These are phyloP conservation scores for Rosa persica DNA, from an alignment of 306 rosid genomes.

Conservation along the genomic window DNA sequence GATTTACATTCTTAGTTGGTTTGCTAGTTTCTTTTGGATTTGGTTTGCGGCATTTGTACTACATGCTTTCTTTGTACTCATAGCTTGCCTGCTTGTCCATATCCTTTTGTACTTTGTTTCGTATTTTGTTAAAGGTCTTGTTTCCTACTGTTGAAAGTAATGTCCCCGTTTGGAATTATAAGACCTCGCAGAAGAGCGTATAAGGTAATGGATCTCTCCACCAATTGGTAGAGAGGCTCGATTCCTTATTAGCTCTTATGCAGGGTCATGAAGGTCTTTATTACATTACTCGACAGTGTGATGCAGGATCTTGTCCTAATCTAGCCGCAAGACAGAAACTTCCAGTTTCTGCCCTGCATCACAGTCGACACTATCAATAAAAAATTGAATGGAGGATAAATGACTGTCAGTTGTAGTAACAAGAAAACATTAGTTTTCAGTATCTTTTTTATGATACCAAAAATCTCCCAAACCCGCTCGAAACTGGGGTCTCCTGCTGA, in stretches of 20 bases:
- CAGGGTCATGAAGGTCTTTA: neutral
- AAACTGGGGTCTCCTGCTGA: neutral
- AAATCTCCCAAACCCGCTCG: neutral
- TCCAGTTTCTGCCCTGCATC: too few species aligned
- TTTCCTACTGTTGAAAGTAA: neutral
- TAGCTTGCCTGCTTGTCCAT: neutral
- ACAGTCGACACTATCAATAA: neutral
- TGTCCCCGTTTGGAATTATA: neutral
- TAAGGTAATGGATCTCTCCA: neutral
- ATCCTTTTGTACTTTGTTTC: neutral
- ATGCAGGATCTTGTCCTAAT: too few species aligned
- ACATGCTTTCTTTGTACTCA: neutral
- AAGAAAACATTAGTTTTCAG: neutral
- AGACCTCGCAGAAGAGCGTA: neutral
- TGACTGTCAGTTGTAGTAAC: neutral
- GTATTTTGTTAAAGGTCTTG: neutral
- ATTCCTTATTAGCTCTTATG: neutral
- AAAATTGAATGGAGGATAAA: neutral
- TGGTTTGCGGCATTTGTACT: neutral
- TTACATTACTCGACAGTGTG: neutral
- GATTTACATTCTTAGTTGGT: neutral
- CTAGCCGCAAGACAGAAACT: too few species aligned
- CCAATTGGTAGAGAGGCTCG: neutral
- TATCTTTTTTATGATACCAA: neutral
- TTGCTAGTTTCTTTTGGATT: neutral